Evolutionary conservation across 805 yeast species (phyloP).

Genomic region (Candida ascalaphidarum): DNA sequence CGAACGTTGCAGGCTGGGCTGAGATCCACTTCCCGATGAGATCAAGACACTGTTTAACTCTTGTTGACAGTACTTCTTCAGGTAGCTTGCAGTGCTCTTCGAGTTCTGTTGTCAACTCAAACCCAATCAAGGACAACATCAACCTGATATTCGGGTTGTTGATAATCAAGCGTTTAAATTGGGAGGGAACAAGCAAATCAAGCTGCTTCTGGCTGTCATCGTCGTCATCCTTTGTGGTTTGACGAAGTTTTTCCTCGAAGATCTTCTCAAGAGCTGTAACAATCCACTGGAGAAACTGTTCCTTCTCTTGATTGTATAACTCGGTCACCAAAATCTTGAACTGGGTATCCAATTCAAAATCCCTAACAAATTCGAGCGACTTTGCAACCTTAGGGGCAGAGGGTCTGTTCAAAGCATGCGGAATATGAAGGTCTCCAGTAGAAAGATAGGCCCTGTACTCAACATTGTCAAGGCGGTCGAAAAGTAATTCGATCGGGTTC

Average conservation of each 20-base stretch:
- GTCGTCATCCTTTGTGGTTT: slow-evolving; percentile 1
- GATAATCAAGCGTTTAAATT: slow-evolving; percentile 26
- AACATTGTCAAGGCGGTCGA: slow-evolving; percentile 46
- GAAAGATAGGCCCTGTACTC: slow-evolving; percentile 43
- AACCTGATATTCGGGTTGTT: slow-evolving; percentile 43
- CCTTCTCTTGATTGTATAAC: slow-evolving; percentile 36
- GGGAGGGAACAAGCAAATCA: too few species aligned
- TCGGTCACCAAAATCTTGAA: slow-evolving; percentile 43
- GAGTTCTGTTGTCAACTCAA: slow-evolving; percentile 30
- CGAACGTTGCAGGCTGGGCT: slow-evolving; percentile 21
- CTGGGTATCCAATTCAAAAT: slow-evolving; percentile 34
- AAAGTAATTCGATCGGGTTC: slow-evolving; percentile 57
- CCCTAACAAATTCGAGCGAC: slow-evolving; percentile 20
- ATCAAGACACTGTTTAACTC: slow-evolving; percentile 23
- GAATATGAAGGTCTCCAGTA: slow-evolving; percentile 50
- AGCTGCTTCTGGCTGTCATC: too few species aligned
- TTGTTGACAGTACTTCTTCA: slow-evolving; percentile 14
- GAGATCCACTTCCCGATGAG: slow-evolving; percentile 34
- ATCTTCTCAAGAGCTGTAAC: slow-evolving; percentile 26
- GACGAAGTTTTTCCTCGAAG: slow-evolving; percentile 12
- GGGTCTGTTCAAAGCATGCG: too few species aligned
- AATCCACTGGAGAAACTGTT: slow-evolving; percentile 36
- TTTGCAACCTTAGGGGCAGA: slow-evolving; percentile 25
- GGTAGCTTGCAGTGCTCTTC: slow-evolving; percentile 35
- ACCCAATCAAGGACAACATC: slow-evolving; percentile 39